Evolutionary conservation across 2,329 filamentous ascomycete species (phyloP).

Genomic region (Trichoderma sp.): DNA sequence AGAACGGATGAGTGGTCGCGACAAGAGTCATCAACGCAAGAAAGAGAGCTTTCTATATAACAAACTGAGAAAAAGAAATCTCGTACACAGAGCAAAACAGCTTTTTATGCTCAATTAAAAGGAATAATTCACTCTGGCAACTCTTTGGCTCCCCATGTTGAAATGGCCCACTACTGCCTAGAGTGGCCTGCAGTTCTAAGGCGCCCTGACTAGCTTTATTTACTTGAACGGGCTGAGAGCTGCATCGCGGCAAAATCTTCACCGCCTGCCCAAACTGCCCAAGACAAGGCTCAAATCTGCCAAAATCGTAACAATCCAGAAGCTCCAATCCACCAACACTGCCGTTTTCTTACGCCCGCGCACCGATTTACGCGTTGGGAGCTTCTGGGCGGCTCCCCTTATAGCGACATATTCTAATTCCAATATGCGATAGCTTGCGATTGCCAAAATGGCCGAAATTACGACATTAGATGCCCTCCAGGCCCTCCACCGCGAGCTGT

Average conservation of each 20-base stretch:
- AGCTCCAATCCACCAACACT: constrained; percentile 26
- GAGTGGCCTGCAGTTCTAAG: constrained; percentile 1
- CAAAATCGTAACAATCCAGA: constrained; percentile 30
- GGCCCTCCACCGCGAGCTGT: constrained; percentile 83
- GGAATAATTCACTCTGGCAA: neutral
- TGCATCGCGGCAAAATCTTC: constrained; percentile 41
- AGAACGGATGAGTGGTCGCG: neutral
- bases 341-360: constrained; percentile 32
- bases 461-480: constrained; percentile 77
- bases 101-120: neutral
- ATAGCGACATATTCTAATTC: constrained; percentile 32
- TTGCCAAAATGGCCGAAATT: constrained; percentile 69
- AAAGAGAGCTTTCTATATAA: neutral
- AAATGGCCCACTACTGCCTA: constrained; percentile 19
- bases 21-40: neutral
- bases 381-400: constrained; percentile 23
- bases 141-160: neutral
- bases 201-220: neutral
- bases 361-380: constrained; percentile 34
- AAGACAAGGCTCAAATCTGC: constrained; percentile 41
- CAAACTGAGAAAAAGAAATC: neutral
- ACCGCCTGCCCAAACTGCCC: constrained; percentile 41
- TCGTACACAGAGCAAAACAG: neutral
- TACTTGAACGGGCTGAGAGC: constrained; percentile 7
- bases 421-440: constrained; percentile 53